Evolutionary conservation across 306 rosid species (phyloP), one percentile per base, ranked within the genome.

Genomic region (Styphnolobium japonicum): DNA sequence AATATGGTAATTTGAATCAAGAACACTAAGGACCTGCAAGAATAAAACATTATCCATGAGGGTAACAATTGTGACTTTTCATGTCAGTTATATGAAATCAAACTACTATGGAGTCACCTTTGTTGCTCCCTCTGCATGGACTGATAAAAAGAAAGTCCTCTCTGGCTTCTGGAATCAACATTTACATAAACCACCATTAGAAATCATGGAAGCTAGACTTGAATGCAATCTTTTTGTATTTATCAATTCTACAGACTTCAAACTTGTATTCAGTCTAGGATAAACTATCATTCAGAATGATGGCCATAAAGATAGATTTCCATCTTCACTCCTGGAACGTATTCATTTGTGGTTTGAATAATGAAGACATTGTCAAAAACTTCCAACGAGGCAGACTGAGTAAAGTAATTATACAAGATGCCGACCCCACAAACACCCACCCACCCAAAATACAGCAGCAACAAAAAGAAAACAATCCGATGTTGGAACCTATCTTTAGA

Each of bases 91-190:
- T 31, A 27, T 22, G 18, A 43, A 80, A 78, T 66, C 57, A 74
- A 81, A 71, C 60, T n/a, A 77, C 51, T 52, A 73, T 67, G 60
- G 67, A 65, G 72, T 63, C 77, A 92, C 98, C 97, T 94, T 94
- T 27, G 92, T 94, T 79, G 98, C 95, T 80, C 97, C 98, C 78
- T 94, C 98, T 16, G 97, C 97, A 86, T 88, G 89, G 73, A 94
- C 91, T 16, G 97, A 87, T 65, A 94, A 73, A 66, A 76, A 86
- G 84, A 94, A 91, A 57, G 86, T 92, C 85, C 98, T 89, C 90
- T 85, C 92, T 21, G 91, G 92, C 81, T 91, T 94, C 98, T 94
- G 92, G 23, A 86, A 80, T 66, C 77, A 87, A 64, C 73, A 76
- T 51, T 62, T 29, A 82, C 21, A 76, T 64, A 80, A 85, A 71